Evolutionary conservation across 768 basidiomycete species (phyloP).

Genomic region (Lactarius hatsudake): DNA sequence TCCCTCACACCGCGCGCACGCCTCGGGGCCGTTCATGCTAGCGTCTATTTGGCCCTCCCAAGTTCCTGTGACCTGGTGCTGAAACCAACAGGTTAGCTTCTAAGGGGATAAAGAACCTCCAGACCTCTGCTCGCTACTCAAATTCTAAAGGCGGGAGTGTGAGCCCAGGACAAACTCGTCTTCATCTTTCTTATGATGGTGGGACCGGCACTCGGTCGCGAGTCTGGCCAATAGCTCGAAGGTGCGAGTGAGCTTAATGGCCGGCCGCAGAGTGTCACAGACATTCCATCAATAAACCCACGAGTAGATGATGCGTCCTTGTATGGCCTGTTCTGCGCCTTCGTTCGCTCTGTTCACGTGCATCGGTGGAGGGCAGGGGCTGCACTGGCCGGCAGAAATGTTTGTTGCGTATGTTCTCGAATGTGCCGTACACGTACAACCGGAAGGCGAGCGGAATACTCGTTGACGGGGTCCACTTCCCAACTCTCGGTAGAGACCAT

Average conservation of each 20-base stretch:
- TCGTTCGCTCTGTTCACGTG: neutral
- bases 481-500: constrained; percentile 12
- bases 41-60: neutral
- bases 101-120: too few relatives aligned
- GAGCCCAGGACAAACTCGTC: neutral
- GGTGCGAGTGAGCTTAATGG: neutral
- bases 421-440: neutral
- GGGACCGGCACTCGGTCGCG: neutral
- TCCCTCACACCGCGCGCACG: neutral
- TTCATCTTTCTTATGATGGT: neutral
- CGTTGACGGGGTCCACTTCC: neutral
- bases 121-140: too few relatives aligned
- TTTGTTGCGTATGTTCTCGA: constrained; percentile 4
- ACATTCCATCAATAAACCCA: neutral
- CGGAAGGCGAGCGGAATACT: neutral
- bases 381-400: neutral
- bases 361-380: neutral
- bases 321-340: neutral
- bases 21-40: neutral
- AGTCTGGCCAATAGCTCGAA: neutral
- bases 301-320: neutral
- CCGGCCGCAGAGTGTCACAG: neutral
- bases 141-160: too few relatives aligned
- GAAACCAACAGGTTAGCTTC: neutral
- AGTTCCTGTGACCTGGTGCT: neutral